Evolutionary conservation across 306 rosid genomes (phyloP).

Genomic region (Castanea crenata): DNA sequence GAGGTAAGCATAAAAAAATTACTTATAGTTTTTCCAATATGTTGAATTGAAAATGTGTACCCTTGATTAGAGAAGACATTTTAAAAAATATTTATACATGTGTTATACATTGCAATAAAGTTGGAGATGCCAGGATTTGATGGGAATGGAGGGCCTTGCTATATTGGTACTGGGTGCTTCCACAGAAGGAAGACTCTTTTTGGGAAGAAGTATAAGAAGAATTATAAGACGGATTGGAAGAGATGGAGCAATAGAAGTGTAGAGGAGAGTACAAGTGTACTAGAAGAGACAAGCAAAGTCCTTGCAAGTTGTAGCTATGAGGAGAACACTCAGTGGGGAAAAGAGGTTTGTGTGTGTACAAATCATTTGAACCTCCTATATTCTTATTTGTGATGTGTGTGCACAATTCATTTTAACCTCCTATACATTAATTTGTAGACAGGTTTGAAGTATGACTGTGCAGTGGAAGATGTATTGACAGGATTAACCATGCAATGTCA

Average conservation of each 20-base stretch:
- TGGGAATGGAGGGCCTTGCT: neutral
- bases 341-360: neutral
- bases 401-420: neutral
- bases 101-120: neutral
- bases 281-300: neutral
- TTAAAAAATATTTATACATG: neutral
- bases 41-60: neutral
- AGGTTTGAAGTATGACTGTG: conserved; percentile 23
- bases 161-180: neutral
- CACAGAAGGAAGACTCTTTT: neutral
- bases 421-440: neutral
- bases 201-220: neutral
- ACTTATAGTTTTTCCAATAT: neutral
- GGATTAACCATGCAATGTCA: conserved; percentile 18
- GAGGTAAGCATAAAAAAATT: neutral
- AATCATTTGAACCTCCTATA: too few species aligned
- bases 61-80: neutral
- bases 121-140: neutral
- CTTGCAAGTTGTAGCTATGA: neutral
- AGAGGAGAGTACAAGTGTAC: neutral
- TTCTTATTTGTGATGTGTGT: too few species aligned
- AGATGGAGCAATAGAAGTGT: neutral
- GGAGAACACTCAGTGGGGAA: neutral
- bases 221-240: neutral
- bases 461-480: conserved; percentile 12